Base-by-base conservation (phyloP, 106 monocot species). In the Phalaenopsis equestris region DNA sequence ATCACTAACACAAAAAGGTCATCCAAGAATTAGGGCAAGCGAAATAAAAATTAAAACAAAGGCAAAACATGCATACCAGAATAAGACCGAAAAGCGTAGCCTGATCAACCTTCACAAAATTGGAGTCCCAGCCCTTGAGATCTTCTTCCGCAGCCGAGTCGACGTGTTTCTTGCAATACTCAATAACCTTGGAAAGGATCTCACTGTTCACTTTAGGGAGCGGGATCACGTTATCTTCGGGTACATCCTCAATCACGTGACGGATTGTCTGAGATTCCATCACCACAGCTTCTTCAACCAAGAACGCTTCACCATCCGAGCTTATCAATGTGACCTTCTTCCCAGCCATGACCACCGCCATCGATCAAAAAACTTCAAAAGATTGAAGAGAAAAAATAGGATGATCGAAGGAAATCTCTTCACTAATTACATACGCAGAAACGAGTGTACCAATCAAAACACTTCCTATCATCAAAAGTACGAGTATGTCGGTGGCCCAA, bases 81-180 rank as follows among this genome's bases (percentile, higher is more conserved):
- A 80, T 80, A 52, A 80, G 72, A 55, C 74, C 80, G 67, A 80
- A 80, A 1, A 80, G 68, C 5, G 80, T 80, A 41, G 80, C 80
- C 56, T 80, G 80, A 18, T 80, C 80, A 3, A 80, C 80, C 73
- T 80, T 80, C 23, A 80, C 80, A 46, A 80, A 80, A 55, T 80
- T 73, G 2, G 73, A 72, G 21, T 80, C 80, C 80, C 80, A 80
- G 30, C 16, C 18, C 73, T 80, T 80, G 39, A 80, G 30, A 24
- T 80, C 80, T 6, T 80, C 80, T 37, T 80, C 80, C 2, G 17
- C 73, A 72, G 80, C 48, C 41, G 6, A 73, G 0, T 55, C 73
- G 65, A 84, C 90, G 58, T 90, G 90, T 81, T 85, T 90, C 90
- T 87, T 90, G 81, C 87, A 87, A 79, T 90, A 90, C 87, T 90